These are phyloP conservation scores for Emydomyces testavorans DNA, from an alignment of 2,329 filamentous ascomycete genomes.

Conservation along the genomic window DNA sequence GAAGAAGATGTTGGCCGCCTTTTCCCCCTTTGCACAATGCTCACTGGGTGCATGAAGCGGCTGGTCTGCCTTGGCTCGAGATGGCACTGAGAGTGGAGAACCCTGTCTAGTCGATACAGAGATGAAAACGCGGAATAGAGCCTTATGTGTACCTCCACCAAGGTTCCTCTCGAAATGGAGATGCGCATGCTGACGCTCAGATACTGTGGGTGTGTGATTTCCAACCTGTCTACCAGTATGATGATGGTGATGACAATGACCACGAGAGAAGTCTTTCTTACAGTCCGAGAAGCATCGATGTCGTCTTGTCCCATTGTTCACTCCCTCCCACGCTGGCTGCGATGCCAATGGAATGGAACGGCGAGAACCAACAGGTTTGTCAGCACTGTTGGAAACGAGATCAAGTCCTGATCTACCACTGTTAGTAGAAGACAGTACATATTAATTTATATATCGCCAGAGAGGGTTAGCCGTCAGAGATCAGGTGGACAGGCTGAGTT, in stretches of 20 bases:
- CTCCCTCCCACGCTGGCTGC: neutral
- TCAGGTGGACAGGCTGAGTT: neutral
- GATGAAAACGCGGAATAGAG: neutral
- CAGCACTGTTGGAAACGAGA: slow-evolving; percentile 1
- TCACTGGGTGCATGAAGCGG: neutral
- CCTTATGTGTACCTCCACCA: neutral
- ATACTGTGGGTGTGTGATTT: neutral
- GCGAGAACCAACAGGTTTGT: slow-evolving; percentile 1
- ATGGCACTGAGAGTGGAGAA: slow-evolving; percentile 1
- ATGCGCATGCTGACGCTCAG: neutral
- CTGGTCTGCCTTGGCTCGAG: neutral
- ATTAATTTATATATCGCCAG: neutral
- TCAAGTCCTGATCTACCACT: neutral
- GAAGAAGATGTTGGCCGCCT: neutral
- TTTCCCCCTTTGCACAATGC: neutral
- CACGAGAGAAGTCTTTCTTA: too few relatives aligned
- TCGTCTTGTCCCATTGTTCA: neutral
- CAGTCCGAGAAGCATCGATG: too few relatives aligned
- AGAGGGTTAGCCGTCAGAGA: neutral
- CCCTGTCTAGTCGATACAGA: neutral
- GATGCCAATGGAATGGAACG: neutral
- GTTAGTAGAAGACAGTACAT: too few relatives aligned
- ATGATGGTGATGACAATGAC: too few relatives aligned
- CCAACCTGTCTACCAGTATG: too few relatives aligned
- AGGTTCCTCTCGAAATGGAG: neutral